Base-by-base conservation (phyloP, 2,329 filamentous ascomycete genomes). In the Fusarium sp. region DNA sequence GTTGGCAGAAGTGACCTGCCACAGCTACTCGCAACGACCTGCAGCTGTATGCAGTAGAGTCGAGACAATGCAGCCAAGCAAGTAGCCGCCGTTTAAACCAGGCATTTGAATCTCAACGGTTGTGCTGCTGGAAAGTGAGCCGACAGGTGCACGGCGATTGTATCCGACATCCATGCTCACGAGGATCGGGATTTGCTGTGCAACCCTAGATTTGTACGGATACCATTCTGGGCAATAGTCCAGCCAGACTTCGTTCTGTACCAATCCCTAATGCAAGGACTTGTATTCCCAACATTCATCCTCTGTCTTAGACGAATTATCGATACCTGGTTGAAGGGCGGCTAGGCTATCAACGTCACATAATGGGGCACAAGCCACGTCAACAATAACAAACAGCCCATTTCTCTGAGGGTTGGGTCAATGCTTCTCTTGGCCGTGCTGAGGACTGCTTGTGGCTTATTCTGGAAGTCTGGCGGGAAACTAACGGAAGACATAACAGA, bases 391-490 rank as follows among this genome's bases (percentile, higher is more conserved):
- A 52, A 49, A 40, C n/a, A 53, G 34, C 24, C 49, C 18, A 53
- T 29, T 24, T 9, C 27, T 42, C 24, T 47, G 27, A 41, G n/a
- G 46, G 12, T 30, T 53, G 42, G 20, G 10, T 46, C 30, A 52
- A 52, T 53, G 58, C 46, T 57, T 40, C 41, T 46, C 60, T 66
- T 57, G 57, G 44, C 56, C 25, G 32, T 34, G 51, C 47, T 46
- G 61, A 44, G 49, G 24, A n/a, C 27, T 25, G 52, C 46, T 46
- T 25, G 54, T 29, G 25, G 41, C 60, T 60, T 34, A 32, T 65
- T 67, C 45, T 68, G 46, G 64, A 70, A 71, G 59, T 27, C 56
- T 42, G 24, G 54, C 47, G 18, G 45, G 64, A 54, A 48, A 27
- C 30, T 27, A 32, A 61, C 16, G 8, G 22, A 62, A 32, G 27